Conservation (phyloP, 2,329 filamentous ascomycete species). For the Epichloe uncinata region DNA sequence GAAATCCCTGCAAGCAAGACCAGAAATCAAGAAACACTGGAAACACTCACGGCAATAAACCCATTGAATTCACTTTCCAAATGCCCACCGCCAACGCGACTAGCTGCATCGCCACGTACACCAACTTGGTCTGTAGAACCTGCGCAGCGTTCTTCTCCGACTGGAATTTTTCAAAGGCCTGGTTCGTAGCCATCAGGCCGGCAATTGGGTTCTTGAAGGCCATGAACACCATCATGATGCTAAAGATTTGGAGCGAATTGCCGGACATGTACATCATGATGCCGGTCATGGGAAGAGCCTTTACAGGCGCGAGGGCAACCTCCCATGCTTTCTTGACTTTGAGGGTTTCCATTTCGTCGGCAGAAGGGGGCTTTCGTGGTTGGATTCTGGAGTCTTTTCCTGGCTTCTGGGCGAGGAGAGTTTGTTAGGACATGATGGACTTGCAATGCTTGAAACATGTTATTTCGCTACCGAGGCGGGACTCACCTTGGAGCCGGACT, state of each 20-base stretch:
- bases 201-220: slow-evolving; percentile 92
- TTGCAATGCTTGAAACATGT: not conserved
- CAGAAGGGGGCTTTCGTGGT: slow-evolving; percentile 52
- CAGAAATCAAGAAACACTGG: not conserved
- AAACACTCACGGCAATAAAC: slow-evolving; percentile 65
- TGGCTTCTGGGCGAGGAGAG: slow-evolving; percentile 28
- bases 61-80: slow-evolving; percentile 97
- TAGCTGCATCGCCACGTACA: slow-evolving; percentile 80
- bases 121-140: slow-evolving; percentile 71
- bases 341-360: slow-evolving; percentile 83
- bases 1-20: not conserved
- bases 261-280: slow-evolving; percentile 99
- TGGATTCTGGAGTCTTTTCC: slow-evolving; percentile 36
- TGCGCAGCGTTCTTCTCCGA: slow-evolving; percentile 61
- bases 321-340: slow-evolving; percentile 99
- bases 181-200: slow-evolving; percentile 69
- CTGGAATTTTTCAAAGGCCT: slow-evolving; percentile 84
- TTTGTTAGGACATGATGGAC: not conserved
- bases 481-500: slow-evolving; percentile 43
- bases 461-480: not conserved
- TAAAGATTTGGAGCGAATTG: slow-evolving; percentile 96
- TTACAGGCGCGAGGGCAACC: slow-evolving; percentile 82
- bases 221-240: slow-evolving; percentile 99
- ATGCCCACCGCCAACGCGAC: slow-evolving; percentile 72
- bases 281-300: slow-evolving; percentile 92